A percentile compares a stretch with the other conserved stretches of the same genome.
Evolutionary conservation across 2,329 filamentous ascomycete genomes (phyloP).

Genomic region (Zymoseptoria passerinii): DNA sequence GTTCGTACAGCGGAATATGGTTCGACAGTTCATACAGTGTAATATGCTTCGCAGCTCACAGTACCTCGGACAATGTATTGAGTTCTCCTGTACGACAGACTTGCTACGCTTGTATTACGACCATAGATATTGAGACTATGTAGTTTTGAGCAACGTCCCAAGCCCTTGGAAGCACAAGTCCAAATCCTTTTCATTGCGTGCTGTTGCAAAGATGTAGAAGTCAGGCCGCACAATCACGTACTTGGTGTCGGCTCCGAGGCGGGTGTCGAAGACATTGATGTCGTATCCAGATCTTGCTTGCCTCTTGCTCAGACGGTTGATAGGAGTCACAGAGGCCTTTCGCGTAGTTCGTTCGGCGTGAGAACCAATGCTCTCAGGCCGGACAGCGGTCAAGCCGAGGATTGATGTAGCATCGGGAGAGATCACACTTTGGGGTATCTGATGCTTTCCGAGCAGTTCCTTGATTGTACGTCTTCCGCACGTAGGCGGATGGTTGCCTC

Average conservation of each 20-base stretch:
- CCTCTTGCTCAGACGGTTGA: background rate
- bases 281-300: background rate
- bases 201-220: constrained; percentile 3
- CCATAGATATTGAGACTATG: background rate
- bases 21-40: no score
- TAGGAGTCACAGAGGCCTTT: background rate
- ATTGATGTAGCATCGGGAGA: background rate
- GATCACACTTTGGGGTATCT: background rate
- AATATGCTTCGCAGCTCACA: no score
- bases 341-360: background rate
- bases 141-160: background rate
- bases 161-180: background rate
- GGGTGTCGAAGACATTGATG: constrained; percentile 1
- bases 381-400: background rate
- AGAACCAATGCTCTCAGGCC: background rate
- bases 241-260: background rate
- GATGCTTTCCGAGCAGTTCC: background rate
- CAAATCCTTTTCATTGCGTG: background rate
- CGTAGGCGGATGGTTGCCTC: background rate
- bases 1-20: no score
- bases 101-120: no score
- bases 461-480: background rate
- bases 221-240: constrained; percentile 4
- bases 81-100: no score
- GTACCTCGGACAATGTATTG: no score